Base-by-base conservation (phyloP, 768 basidiomycete species). In the Gymnopilus junonius region DNA sequence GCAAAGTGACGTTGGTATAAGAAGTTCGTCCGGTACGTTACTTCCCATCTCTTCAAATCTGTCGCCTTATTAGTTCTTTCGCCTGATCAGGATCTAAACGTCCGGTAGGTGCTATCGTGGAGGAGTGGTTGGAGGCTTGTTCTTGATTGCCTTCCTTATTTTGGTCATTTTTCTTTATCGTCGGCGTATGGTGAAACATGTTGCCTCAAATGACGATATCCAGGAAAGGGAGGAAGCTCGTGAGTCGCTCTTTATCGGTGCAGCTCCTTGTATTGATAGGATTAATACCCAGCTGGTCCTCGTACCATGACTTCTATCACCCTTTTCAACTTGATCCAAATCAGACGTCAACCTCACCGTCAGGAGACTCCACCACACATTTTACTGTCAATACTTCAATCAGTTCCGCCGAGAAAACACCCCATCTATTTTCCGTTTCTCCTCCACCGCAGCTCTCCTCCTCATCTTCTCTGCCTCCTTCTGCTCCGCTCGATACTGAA, bases 101-200 rank as follows among this genome's bases (percentile, higher is more conserved):
- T 15, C 39, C 37, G 4, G 27, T 45, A 15, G 59, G 39, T 10
- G 51, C 51, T 23, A 61, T 61, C 2, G 37, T 45, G 59, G 59
- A 25, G 59, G 48, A 27, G 59, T 61, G 11, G 31, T 61, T 32
- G 59, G 51, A 21, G 37, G 51, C 17, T 4, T 61, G 21, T 14
- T 34, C 11, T n/a, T 61, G 4, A 4, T 55, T 6, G 37, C 14
- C 3, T 42, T 61, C 11, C 21, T 61, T 11, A 14, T 61, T 15
- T 21, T 61, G 17, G 51, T 61, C 2, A 21, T 45, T 5, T 43
- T 51, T 27, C 29, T 54, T n/a, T 43, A 53, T 12, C 59, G 59
- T 14, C 50, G 39, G 23, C 59, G 51, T 31, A 32, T 31, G 29
- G 29, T 8, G 15, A 23, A 11, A n/a, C 29, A 20, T 17, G n/a